Base-by-base conservation (phyloP, 2,329 filamentous ascomycete species). In the Polytolypa hystricis region DNA sequence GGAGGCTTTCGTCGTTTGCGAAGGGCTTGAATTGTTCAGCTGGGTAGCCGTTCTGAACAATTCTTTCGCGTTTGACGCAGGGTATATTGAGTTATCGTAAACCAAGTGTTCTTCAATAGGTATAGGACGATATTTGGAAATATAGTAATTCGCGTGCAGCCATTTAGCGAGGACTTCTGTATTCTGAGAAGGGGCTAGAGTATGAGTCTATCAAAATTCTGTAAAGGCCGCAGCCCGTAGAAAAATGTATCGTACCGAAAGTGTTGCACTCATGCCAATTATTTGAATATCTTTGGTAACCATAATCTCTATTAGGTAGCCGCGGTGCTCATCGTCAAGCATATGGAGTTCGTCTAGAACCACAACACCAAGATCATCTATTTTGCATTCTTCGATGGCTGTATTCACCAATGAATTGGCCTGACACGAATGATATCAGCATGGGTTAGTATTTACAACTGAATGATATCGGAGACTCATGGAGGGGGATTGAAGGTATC, bases 271-370 rank as follows among this genome's bases (percentile, higher is more conserved):
- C 82, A 87, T 86, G 46, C 79, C 81, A 40, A 85, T 63, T 14
- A 86, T 76, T 50, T 86, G 81, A 12, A 83, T 67, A 16, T 67
- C 60, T 50, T 86, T 86, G 3, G 80, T 81, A 4, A 78, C 75
- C 58, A 84, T 74, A 4, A 86, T 63, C 52, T 87, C 82, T 37
- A 86, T 63, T 1, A 86, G 65, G 52, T 86, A 86, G 3, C 82
- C 82, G 9, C 82, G 74, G 45, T 79, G 72, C 43, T 80, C 78
- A 52, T 86, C 82, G 47, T 84, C 78, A 30, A 86, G 68, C 80
- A 87, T 85, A 53, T 87, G 82, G n/a, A 86, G 61, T 52, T 87
- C 82, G 48, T 87, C 82, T 21, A 86, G 64, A 10, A 86, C 79
- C 12, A 85, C 73, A 8, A 77, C 33, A 18, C 71, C 73, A 29